These are phyloP conservation scores for Sclerotiophoma versabilis DNA, from an alignment of 2,329 filamentous ascomycete genomes.

Conservation along the genomic window DNA sequence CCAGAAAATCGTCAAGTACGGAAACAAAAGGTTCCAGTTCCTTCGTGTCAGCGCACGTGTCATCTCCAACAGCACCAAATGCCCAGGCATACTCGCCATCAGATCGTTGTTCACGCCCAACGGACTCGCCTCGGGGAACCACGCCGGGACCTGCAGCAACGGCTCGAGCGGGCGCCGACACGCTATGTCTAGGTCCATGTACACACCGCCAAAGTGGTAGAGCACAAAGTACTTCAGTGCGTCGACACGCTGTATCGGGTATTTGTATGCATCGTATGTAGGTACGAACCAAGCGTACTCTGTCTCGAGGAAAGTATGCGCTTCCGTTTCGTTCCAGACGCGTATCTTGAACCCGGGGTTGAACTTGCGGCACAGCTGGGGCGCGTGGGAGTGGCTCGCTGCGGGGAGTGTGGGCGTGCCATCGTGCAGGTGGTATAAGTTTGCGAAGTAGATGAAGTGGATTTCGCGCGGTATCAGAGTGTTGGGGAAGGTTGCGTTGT, in stretches of 20 bases:
- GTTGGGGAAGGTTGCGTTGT: slow-evolving; percentile 9
- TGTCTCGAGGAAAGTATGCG: slow-evolving; percentile 20
- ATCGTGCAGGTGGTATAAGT: slow-evolving; percentile 20
- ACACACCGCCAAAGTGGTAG: slow-evolving; percentile 34
- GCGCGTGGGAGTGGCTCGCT: slow-evolving; percentile 20
- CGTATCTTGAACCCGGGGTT: slow-evolving; percentile 28
- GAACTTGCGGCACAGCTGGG: slow-evolving; percentile 24
- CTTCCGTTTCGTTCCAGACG: slow-evolving; percentile 28
- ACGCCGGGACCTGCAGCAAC: slow-evolving; percentile 25
- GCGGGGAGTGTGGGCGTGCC: slow-evolving; percentile 3
- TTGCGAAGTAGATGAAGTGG: slow-evolving; percentile 27
- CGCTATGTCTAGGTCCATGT: slow-evolving; percentile 37
- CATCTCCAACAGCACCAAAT: slow-evolving; percentile 33
- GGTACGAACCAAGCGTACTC: slow-evolving; percentile 30
- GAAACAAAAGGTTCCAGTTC: slow-evolving; percentile 29
- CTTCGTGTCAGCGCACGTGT: slow-evolving; percentile 12
- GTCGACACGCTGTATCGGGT: slow-evolving; percentile 38
- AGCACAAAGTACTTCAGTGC: slow-evolving; percentile 36
- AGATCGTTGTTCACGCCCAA: slow-evolving; percentile 34
- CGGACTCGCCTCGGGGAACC: slow-evolving; percentile 30
- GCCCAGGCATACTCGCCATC: slow-evolving; percentile 28
- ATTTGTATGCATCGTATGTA: slow-evolving; percentile 31
- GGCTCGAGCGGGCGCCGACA: slow-evolving; percentile 30
- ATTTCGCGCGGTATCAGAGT: slow-evolving; percentile 20
- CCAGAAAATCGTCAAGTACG: slow-evolving; percentile 42